phyloP scores from a whole-genome alignment of 208 protist genomes.

The Acanthamoeba triangularis region DNA sequence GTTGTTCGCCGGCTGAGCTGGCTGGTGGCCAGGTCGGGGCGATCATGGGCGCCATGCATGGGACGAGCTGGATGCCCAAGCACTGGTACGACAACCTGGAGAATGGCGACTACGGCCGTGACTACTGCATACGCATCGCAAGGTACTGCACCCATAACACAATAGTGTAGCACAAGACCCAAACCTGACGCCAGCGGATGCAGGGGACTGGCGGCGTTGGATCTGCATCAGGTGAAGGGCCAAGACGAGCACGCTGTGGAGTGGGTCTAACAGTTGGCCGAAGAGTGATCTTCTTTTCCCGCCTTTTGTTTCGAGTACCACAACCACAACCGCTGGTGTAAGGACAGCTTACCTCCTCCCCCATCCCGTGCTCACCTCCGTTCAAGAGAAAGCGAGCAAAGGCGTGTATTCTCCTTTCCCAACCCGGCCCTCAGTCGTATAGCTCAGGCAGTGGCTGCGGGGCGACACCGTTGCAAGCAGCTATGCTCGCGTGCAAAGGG shows the following conservation, averaged over 20 bases:
- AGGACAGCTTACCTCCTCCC: too few relatives aligned
- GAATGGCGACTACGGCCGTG: conserved; percentile 28
- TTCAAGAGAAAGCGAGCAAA: too few relatives aligned
- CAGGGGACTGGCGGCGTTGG: conserved; percentile 21
- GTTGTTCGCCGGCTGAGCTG: background rate
- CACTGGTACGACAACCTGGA: conserved; percentile 30
- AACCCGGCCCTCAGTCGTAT: too few relatives aligned
- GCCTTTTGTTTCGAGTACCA: too few relatives aligned
- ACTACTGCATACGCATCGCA: conserved; percentile 8
- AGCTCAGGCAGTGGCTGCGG: background rate
- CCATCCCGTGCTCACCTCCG: too few relatives aligned
- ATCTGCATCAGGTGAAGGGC: conserved; percentile 10
- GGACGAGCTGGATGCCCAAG: conserved; percentile 28
- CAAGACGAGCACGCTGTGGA: background rate
- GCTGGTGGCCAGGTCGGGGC: background rate
- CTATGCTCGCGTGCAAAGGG: background rate
- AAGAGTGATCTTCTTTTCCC: too few relatives aligned
- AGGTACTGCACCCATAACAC: background rate
- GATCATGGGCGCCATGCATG: conserved; percentile 50
- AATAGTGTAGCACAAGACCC: background rate
- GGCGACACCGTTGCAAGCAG: background rate
- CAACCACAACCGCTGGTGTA: too few relatives aligned
- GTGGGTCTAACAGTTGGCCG: background rate
- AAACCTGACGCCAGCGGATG: background rate
- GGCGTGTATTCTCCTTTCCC: too few relatives aligned